Percentiles rank a stretch among this genome's conserved stretches.
Evolutionary conservation across 1,139 yeast genomes (phyloP).

Genomic region (Arxiozyma telluris): DNA sequence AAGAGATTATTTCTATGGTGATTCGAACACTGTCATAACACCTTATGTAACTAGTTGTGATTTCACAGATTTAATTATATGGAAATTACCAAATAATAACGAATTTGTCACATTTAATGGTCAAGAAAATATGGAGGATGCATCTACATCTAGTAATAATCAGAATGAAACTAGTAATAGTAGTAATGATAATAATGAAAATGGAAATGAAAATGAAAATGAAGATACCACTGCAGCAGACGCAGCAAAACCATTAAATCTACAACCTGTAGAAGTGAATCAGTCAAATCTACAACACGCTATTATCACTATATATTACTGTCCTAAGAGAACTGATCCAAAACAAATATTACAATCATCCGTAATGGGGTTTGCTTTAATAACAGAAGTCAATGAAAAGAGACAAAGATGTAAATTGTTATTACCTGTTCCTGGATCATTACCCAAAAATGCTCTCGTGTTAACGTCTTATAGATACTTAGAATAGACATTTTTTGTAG

Average conservation of each 20-base stretch:
- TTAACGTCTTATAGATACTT: constrained; percentile 62
- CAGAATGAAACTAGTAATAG: not conserved
- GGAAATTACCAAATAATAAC: constrained; percentile 34
- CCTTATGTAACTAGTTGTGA: constrained; percentile 63
- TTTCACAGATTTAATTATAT: constrained; percentile 41
- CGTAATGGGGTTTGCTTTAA: constrained; percentile 52
- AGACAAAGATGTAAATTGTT: constrained; percentile 64
- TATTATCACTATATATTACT: constrained; percentile 63
- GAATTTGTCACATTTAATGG: not conserved
- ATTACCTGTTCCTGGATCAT: constrained; percentile 78
- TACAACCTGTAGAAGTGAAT: constrained; percentile 20
- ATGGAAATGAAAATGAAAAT: too few relatives aligned
- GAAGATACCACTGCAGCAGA: constrained; percentile 6
- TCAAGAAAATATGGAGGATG: not conserved
- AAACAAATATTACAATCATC: constrained; percentile 48
- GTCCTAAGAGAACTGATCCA: constrained; percentile 44
- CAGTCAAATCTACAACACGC: constrained; percentile 50
- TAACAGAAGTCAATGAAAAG: constrained; percentile 56
- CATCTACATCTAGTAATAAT: not conserved
- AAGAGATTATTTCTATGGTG: constrained; percentile 85
- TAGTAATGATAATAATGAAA: not conserved
- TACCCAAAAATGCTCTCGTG: constrained; percentile 62
- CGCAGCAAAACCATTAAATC: constrained; percentile 5
- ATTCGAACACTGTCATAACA: constrained; percentile 51
- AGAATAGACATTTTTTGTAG: constrained; percentile 36